Evolutionary conservation across 768 basidiomycete species (phyloP).

Genomic region (Phylloporus sp.): DNA sequence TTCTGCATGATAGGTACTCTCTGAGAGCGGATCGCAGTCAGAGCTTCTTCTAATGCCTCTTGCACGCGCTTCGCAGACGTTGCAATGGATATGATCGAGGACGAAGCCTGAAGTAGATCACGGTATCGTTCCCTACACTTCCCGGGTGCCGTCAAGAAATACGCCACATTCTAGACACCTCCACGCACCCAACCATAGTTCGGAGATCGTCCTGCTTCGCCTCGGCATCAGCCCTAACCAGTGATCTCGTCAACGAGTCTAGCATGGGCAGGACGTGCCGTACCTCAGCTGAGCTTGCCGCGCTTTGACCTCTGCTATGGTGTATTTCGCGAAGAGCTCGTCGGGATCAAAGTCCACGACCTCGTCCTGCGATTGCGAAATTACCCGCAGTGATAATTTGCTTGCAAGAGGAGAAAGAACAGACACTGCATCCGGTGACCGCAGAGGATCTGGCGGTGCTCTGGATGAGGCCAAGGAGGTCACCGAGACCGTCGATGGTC

Average conservation of each 20-base stretch:
- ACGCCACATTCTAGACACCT: background rate
- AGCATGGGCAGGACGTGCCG: constrained; percentile 8
- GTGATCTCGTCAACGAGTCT: constrained; percentile 3
- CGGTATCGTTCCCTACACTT: constrained; percentile 85
- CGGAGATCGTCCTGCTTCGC: constrained; percentile 85
- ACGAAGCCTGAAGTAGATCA: constrained; percentile 80
- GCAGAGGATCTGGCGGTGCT: constrained; percentile 7
- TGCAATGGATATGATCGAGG: constrained; percentile 77
- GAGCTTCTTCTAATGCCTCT: constrained; percentile 61
- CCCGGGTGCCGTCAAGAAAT: constrained; percentile 40
- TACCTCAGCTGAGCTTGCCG: constrained; percentile 70
- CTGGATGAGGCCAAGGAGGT: constrained; percentile 23
- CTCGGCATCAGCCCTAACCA: constrained; percentile 68
- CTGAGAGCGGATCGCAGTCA: constrained; percentile 47
- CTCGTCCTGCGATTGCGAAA: constrained; percentile 18
- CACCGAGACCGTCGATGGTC: constrained; percentile 35
- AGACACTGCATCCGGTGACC: constrained; percentile 4
- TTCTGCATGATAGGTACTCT: constrained; percentile 43
- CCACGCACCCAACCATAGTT: constrained; percentile 87
- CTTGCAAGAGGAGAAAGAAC: constrained; percentile 3
- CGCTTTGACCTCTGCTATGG: constrained; percentile 66
- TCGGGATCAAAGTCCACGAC: constrained; percentile 52
- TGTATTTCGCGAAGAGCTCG: constrained; percentile 66
- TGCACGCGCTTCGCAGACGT: constrained; percentile 63
- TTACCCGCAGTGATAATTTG: constrained; percentile 3